Evolutionary conservation across 1,139 yeast genomes (phyloP).

Genomic region (Waltiozyma sp.): DNA sequence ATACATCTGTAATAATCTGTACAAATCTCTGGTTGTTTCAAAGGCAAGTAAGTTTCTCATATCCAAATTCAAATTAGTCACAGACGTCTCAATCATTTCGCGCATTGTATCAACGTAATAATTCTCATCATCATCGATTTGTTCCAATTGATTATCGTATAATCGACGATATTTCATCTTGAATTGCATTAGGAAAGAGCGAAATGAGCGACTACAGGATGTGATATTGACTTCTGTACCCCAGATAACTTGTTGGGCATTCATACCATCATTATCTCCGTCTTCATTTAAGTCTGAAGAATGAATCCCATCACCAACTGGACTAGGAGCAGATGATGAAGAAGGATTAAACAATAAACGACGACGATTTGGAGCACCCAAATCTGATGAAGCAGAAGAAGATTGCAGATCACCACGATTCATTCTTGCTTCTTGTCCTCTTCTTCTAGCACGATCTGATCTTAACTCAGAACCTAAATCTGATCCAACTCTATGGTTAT

Average conservation of each 20-base stretch:
- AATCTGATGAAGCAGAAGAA: constrained; percentile 37
- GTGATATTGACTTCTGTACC: constrained; percentile 94
- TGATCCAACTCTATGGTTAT: constrained; percentile 9
- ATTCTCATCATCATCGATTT: constrained; percentile 55
- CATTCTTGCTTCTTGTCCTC: constrained; percentile 21
- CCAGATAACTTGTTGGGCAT: constrained; percentile 75
- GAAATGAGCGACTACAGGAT: constrained; percentile 70
- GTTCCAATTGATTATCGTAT: constrained; percentile 37
- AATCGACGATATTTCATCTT: constrained; percentile 64
- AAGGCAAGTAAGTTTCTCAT: constrained; percentile 69
- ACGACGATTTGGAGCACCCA: neutral
- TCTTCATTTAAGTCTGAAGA: constrained; percentile 12
- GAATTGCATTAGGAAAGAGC: constrained; percentile 77
- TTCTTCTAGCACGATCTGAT: constrained; percentile 23
- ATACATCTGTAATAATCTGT: constrained; percentile 76
- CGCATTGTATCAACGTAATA: constrained; percentile 66
- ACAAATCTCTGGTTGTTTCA: constrained; percentile 66
- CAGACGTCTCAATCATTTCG: constrained; percentile 66
- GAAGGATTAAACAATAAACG: neutral
- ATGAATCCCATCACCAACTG: constrained; percentile 7
- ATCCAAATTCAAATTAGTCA: constrained; percentile 77
- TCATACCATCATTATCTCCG: constrained; percentile 27
- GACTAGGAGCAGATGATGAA: constrained; percentile 3
- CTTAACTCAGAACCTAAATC: constrained; percentile 23
- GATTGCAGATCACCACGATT: constrained; percentile 51